Evolutionary conservation across 2,329 filamentous ascomycete species (phyloP), one percentile per base, ranked within the genome.

Genomic region (Ceratocystis harringtonii): DNA sequence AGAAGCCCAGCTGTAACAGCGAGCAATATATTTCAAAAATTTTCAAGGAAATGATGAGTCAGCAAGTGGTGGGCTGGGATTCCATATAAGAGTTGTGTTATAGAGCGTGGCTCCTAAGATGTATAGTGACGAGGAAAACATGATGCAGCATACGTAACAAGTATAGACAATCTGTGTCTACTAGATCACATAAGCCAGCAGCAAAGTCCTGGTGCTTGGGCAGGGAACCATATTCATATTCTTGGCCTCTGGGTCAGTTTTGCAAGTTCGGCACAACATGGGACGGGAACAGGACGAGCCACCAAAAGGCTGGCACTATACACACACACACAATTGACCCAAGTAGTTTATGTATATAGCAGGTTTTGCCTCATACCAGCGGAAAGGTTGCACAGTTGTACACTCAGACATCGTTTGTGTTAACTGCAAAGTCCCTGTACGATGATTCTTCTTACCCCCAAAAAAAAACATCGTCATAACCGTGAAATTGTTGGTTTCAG

Each of bases 1-100:
- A 41, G 67, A 65, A 64, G 65, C 66, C 67, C 50, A 5, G 19
- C 12, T 17, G 15, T 25, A 22, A 19, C 4, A 25, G 17, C 44
- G 43, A 30, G 44, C 52, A 61, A 66, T 30, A 67, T 67, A 67
- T 67, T 48, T 28, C 44, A 19, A 36, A 25, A 52, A 30, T 63
- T 61, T 65, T 63, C 48, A 12, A 1, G 8, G 17, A 36, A 12
- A 25, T 36, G 62, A 57, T 65, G 30, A 67, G 63, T 67, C 66
- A 67, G 36, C 62, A 62, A 61, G n/a, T 45, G 41, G 3, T 28
- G 5, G 48, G 44, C n/a, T 3, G 1, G 2, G 17, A 17, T 10
- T 48, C 61, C 61, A 62, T 15, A 62, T 5, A 48, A 48, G 6
- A 0, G 61, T 32, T 62, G 25, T 4, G 3, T 3, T 30, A 22